Conservation (phyloP, 2,329 filamentous ascomycete species). For the Mariannaea sp. region DNA sequence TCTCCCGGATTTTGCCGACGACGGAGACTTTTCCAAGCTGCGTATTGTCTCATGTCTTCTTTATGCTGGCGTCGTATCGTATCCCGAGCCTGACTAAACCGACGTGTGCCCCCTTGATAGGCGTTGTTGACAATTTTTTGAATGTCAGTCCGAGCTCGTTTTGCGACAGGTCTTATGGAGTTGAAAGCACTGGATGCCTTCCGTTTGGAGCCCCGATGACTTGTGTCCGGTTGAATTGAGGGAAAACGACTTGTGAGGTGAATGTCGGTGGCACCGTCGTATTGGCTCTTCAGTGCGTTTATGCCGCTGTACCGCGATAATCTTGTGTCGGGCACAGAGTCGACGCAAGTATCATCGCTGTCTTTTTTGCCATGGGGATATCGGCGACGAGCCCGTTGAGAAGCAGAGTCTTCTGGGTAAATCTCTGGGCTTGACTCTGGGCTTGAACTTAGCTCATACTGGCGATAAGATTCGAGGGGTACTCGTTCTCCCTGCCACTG, state of each 20-base stretch:
- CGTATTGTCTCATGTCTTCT: slow-evolving; percentile 35
- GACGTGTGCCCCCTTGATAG: slow-evolving; percentile 34
- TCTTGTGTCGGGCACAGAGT: not conserved
- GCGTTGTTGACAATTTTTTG: slow-evolving; percentile 39
- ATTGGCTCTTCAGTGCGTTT: slow-evolving; percentile 25
- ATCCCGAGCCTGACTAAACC: slow-evolving; percentile 34
- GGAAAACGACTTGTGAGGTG: slow-evolving; percentile 23
- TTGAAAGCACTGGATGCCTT: slow-evolving; percentile 42
- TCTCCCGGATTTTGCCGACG: slow-evolving; percentile 34
- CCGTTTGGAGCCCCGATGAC: slow-evolving; percentile 36
- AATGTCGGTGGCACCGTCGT: slow-evolving; percentile 33
- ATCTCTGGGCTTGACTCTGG: slow-evolving; percentile 39
- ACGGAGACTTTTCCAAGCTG: slow-evolving; percentile 38
- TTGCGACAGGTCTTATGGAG: slow-evolving; percentile 33
- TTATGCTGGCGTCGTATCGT: slow-evolving; percentile 37
- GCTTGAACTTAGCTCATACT: slow-evolving; percentile 37
- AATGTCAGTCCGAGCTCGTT: slow-evolving; percentile 25
- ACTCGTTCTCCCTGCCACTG: slow-evolving; percentile 36
- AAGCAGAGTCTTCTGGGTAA: slow-evolving; percentile 24
- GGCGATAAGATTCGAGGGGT: slow-evolving; percentile 31
- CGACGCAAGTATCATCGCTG: not conserved
- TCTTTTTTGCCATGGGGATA: not conserved
- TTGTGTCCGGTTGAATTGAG: slow-evolving; percentile 10
- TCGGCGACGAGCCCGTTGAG: not conserved
- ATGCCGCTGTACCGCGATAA: slow-evolving; percentile 3